phyloP scores from a whole-genome alignment of 352 stramenopile genomes.

The Blastocystis hominis region DNA sequence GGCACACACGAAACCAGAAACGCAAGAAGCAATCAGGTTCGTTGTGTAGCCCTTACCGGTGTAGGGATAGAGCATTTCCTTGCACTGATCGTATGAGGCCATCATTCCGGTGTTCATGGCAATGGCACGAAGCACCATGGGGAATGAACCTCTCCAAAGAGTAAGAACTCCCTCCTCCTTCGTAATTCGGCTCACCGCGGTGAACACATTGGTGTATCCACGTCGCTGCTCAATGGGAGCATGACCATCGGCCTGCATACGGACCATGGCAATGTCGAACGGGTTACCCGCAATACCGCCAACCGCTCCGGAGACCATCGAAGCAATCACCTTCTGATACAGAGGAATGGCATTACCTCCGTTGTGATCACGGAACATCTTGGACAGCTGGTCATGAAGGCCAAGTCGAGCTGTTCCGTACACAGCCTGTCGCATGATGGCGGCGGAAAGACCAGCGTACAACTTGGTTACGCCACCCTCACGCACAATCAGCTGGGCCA shows the following conservation, averaged over 20 bases:
- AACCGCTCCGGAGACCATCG: slow-evolving; percentile 61
- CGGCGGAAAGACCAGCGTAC: slow-evolving; percentile 64
- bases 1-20: slow-evolving; percentile 89
- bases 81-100: slow-evolving; percentile 92
- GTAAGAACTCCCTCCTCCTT: slow-evolving; percentile 74
- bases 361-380: slow-evolving; percentile 61
- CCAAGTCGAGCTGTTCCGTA: slow-evolving; percentile 66
- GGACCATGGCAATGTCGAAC: slow-evolving; percentile 92
- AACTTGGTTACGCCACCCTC: slow-evolving; percentile 57
- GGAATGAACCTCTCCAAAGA: slow-evolving; percentile 78
- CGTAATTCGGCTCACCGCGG: slow-evolving; percentile 80
- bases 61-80: slow-evolving; percentile 36
- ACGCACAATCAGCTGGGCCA: slow-evolving; percentile 25
- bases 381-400: slow-evolving; percentile 61
- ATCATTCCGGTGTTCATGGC: slow-evolving; percentile 98
- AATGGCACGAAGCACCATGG: slow-evolving; percentile 85
- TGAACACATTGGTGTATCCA: slow-evolving; percentile 97
- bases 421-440: slow-evolving; percentile 65
- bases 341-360: slow-evolving; percentile 60
- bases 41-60: slow-evolving; percentile 64
- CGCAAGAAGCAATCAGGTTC: slow-evolving; percentile 79
- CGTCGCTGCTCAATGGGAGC: slow-evolving; percentile 77
- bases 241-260: slow-evolving; percentile 90
- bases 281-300: slow-evolving; percentile 85
- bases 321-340: slow-evolving; percentile 59